Conservation (phyloP, 306 rosid genomes). For the Vigna nakashimae region DNA sequence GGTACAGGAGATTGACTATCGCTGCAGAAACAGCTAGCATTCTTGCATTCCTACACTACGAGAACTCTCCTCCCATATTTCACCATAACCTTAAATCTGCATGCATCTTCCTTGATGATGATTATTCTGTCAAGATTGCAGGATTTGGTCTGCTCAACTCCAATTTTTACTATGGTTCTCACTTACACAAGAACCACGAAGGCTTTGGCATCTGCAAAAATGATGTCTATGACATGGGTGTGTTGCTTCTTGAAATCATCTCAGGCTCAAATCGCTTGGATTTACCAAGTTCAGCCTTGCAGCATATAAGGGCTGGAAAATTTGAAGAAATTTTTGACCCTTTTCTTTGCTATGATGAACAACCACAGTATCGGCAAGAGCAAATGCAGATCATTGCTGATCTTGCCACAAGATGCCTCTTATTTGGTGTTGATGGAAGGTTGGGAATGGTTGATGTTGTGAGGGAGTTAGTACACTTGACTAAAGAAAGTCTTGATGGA, state of each 20-base stretch:
- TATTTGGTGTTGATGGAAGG: conserved; percentile 85
- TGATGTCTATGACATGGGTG: conserved; percentile 86
- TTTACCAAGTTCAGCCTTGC: conserved; percentile 62
- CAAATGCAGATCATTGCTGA: conserved; percentile 85
- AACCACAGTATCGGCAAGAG: conserved; percentile 59
- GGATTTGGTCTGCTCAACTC: conserved; percentile 67
- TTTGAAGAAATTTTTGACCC: conserved; percentile 88
- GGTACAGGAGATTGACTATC: conserved; percentile 78
- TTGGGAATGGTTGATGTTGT: conserved; percentile 82
- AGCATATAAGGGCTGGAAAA: conserved; percentile 75
- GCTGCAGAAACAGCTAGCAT: conserved; percentile 78
- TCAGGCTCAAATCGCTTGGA: conserved; percentile 75
- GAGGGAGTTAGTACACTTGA: conserved; percentile 64
- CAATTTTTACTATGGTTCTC: conserved; percentile 45
- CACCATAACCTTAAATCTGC: conserved; percentile 77
- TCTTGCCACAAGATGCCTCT: conserved; percentile 85
- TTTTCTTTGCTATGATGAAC: conserved; percentile 73
- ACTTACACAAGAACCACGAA: conserved; percentile 39
- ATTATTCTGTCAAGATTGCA: conserved; percentile 69
- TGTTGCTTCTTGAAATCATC: conserved; percentile 79
- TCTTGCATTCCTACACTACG: conserved; percentile 76
- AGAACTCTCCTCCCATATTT: conserved; percentile 80
- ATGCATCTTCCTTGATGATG: conserved; percentile 65
- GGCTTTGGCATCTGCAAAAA: conserved; percentile 50
- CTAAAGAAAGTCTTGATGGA: conserved; percentile 63